Evolutionary conservation across 306 rosid genomes (phyloP).

Genomic region (Senna tora): DNA sequence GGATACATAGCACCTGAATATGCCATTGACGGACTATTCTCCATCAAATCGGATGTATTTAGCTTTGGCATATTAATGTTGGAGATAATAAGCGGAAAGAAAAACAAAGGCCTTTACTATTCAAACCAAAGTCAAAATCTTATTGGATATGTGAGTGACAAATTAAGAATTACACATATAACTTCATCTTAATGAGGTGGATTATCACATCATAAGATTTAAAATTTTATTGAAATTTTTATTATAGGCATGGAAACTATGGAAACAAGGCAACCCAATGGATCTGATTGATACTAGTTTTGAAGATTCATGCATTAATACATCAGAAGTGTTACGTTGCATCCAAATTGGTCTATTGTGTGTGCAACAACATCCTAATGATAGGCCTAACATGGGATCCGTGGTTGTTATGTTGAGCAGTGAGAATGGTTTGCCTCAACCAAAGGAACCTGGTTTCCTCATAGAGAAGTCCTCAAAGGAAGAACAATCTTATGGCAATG

Average conservation of each 20-base stretch:
- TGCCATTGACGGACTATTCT: slow-evolving; percentile 24
- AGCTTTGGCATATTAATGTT: slow-evolving; percentile 13
- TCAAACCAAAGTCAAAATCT: background rate
- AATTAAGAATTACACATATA: background rate
- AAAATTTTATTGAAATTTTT: background rate
- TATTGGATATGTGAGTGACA: slow-evolving; percentile 35
- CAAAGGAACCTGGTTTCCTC: slow-evolving; percentile 46
- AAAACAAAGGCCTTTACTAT: background rate
- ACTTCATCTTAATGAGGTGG: too few relatives aligned
- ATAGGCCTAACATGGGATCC: slow-evolving; percentile 46
- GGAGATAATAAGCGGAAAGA: slow-evolving; percentile 31
- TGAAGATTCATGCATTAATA: background rate
- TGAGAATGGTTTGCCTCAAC: slow-evolving; percentile 35
- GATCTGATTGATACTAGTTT: slow-evolving; percentile 20
- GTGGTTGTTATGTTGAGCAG: slow-evolving; percentile 46
- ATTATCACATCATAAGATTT: too few relatives aligned
- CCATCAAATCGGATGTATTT: slow-evolving; percentile 18
- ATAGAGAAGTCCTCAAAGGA: background rate
- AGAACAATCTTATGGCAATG: background rate
- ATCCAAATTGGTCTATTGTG: slow-evolving; percentile 47
- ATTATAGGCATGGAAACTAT: slow-evolving; percentile 37
- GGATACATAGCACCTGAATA: slow-evolving; percentile 40
- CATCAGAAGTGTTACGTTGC: slow-evolving; percentile 28
- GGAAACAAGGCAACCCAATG: slow-evolving; percentile 13
- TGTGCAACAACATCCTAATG: slow-evolving; percentile 43